Evolutionary conservation across 805 yeast genomes (phyloP).

Genomic region (Kodamaea kaohsiungensis): DNA sequence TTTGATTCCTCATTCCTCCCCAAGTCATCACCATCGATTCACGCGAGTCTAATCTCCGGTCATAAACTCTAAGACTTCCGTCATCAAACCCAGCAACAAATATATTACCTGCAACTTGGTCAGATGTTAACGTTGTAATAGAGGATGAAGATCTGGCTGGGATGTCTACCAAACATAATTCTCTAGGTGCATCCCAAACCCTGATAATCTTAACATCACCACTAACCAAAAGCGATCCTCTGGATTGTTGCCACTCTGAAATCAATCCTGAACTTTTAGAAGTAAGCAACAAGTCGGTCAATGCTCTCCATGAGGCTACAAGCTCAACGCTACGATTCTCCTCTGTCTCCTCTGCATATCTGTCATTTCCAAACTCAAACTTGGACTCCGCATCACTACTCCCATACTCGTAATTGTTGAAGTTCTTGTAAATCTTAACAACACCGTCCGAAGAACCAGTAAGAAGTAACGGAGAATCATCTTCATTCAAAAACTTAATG

Average conservation of each 20-base stretch:
- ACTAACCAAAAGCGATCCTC: constrained; percentile 87
- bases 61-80: constrained; percentile 86
- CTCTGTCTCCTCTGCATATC: constrained; percentile 20
- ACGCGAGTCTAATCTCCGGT: constrained; percentile 79
- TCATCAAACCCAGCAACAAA: constrained; percentile 93
- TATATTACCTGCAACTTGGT: constrained; percentile 90
- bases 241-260: constrained; percentile 95
- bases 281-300: constrained; percentile 79
- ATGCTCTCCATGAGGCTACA: constrained; percentile 89
- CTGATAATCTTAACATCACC: constrained; percentile 93
- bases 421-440: constrained; percentile 80
- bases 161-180: constrained; percentile 78
- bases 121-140: constrained; percentile 89
- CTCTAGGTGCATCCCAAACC: constrained; percentile 97
- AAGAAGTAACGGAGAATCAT: constrained; percentile 80
- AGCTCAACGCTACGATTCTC: constrained; percentile 47
- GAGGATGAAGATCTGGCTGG: constrained; percentile 90
- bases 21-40: constrained; percentile 85
- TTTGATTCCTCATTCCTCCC: constrained; percentile 43
- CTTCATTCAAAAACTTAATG: constrained; percentile 84
- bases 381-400: constrained; percentile 6
- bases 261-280: constrained; percentile 81
- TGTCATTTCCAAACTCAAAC: constrained; percentile 4
- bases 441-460: constrained; percentile 95
- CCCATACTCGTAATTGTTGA: constrained; percentile 45